Evolutionary conservation across 2,329 filamentous ascomycete genomes (phyloP).

Genomic region (Trichothecium roseum): DNA sequence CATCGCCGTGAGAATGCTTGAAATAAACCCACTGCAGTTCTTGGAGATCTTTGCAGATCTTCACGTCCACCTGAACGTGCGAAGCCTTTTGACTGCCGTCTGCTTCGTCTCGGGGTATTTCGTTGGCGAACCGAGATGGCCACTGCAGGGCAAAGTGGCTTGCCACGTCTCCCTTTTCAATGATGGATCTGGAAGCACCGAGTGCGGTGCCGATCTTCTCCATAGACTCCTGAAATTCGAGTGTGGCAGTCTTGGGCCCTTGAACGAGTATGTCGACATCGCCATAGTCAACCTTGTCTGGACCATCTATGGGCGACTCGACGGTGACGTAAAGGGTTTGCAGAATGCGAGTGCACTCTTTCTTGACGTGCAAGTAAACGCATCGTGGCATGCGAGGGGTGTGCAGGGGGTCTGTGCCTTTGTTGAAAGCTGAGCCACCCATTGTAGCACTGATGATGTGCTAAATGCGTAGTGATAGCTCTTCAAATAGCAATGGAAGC

Average conservation of each 20-base stretch:
- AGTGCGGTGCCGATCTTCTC: slow-evolving; percentile 22
- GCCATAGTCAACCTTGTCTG: slow-evolving; percentile 56
- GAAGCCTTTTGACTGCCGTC: background rate
- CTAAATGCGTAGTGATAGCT: too few species aligned
- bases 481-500: too few species aligned
- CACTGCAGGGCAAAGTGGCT: slow-evolving; percentile 46
- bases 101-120: background rate
- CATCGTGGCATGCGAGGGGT: slow-evolving; percentile 55
- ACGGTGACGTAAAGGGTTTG: slow-evolving; percentile 42
- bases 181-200: slow-evolving; percentile 29
- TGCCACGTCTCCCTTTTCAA: slow-evolving; percentile 13
- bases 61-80: slow-evolving; percentile 54
- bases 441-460: too few species aligned
- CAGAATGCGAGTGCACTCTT: slow-evolving; percentile 34
- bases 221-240: slow-evolving; percentile 16
- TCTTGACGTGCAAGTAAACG: slow-evolving; percentile 44
- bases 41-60: slow-evolving; percentile 33
- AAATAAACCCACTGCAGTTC: slow-evolving; percentile 54
- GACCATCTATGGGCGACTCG: slow-evolving; percentile 54
- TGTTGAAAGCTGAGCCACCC: slow-evolving; percentile 55
- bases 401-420: slow-evolving; percentile 31
- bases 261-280: slow-evolving; percentile 64
- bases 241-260: slow-evolving; percentile 12
- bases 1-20: slow-evolving; percentile 61
- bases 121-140: slow-evolving; percentile 21